These are phyloP conservation scores for Diddensiella santjacobensis DNA, from an alignment of 805 yeast genomes.

Conservation along the genomic window DNA sequence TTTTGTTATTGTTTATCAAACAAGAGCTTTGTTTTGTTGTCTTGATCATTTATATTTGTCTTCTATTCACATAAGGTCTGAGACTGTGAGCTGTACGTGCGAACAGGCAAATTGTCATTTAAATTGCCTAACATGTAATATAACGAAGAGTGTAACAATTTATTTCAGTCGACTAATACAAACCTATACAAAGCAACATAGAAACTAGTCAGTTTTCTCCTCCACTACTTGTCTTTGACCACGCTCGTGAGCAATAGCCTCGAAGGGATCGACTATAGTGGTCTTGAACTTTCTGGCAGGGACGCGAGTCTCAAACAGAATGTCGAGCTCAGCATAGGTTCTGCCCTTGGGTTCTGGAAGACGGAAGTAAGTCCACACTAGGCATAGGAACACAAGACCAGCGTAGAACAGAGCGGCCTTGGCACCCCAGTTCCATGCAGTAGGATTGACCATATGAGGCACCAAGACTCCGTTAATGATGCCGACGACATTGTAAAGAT, in stretches of 20 bases:
- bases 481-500: constrained; percentile 25
- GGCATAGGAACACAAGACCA: constrained; percentile 29
- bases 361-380: constrained; percentile 46
- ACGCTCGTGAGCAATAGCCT: neutral
- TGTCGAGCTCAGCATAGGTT: constrained; percentile 58
- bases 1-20: too few species aligned
- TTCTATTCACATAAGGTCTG: too few species aligned
- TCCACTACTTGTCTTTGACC: neutral
- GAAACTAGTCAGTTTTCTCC: too few species aligned
- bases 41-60: too few species aligned
- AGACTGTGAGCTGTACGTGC: too few species aligned
- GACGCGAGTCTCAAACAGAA: constrained; percentile 40
- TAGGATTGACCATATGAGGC: constrained; percentile 49
- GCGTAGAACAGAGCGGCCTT: constrained; percentile 47
- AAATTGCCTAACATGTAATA: too few species aligned
- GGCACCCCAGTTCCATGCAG: constrained; percentile 44
- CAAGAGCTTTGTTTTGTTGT: too few species aligned
- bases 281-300: constrained; percentile 29
- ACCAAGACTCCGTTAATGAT: constrained; percentile 18
- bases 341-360: constrained; percentile 58
- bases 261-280: constrained; percentile 17
- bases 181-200: too few species aligned
- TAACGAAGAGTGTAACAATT: too few species aligned
- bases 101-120: too few species aligned
- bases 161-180: too few species aligned